Evolutionary conservation across 1,139 yeast species (phyloP), one percentile per base, ranked within the genome.

Genomic region (Pichia sp.): DNA sequence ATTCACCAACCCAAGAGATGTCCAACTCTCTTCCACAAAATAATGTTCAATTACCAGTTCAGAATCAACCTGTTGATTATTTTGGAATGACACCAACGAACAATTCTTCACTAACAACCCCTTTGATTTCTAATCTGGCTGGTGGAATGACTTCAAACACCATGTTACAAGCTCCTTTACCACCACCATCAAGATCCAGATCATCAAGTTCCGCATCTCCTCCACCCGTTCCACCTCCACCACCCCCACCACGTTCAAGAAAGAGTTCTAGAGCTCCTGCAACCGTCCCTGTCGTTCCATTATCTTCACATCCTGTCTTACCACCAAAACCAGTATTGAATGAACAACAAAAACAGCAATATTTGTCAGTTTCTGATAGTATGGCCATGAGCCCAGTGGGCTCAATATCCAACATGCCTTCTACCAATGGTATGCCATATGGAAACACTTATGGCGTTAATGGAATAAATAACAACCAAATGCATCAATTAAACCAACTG

Each of bases 241-340:
- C 43, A 20, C 43, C 43, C 7, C 66, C 64, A 4, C 66, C 68
- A 12, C 53, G 67, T 30, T 36, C 51, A 4, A 47, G 51, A 21
- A 50, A 38, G 36, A 35, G 18, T 12, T 48, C 57, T 4, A 56
- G 58, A 11, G 50, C 55, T 5, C 12, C 40, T 4, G 41, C 48
- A 4, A 21, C 28, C 8, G 11, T 33, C 8, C 15, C 36, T 20
- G 20, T 20, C 27, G 7, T 32, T 10, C 15, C 7, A 24, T 10
- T 8, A 24, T 24, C 32, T 7, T 4, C 34, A 15, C 41, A 50
- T 17, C 79, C 79, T 0, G 76, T 76, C 0, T 75, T 80, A 1
- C 72, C 67, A 12, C 65, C 67, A 4, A 60, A 57, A 42, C 63
- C 67, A 9, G n/a, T 55, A 8, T 49, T 55, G 39, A 62, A 52